These are phyloP conservation scores for Meredithiella fracta DNA, from an alignment of 2,329 filamentous ascomycete species.

Conservation along the genomic window DNA sequence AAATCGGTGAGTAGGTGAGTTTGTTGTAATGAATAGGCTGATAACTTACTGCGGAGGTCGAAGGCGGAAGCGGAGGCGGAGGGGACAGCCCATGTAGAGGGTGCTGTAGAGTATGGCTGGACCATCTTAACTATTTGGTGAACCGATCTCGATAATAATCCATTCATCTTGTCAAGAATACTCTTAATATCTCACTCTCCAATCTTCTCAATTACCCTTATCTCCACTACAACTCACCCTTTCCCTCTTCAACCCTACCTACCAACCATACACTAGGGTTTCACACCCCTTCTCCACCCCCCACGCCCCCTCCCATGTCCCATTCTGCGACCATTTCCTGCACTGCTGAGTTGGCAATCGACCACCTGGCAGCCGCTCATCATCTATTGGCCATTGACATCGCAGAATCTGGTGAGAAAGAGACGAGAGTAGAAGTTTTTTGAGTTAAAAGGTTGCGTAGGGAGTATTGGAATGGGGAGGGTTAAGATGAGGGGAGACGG, in stretches of 20 bases:
- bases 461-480: not conserved
- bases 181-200: too few relatives aligned
- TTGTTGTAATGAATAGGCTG: not conserved
- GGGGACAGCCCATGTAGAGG: constrained; percentile 19
- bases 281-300: not conserved
- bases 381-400: not conserved
- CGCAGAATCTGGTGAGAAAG: not conserved
- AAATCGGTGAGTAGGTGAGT: not conserved
- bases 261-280: not conserved
- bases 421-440: not conserved
- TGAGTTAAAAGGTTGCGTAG: too few relatives aligned
- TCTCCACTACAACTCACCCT: too few relatives aligned
- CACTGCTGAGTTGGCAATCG: constrained; percentile 28
- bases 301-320: constrained; percentile 13
- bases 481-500: not conserved
- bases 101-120: not conserved
- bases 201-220: too few relatives aligned
- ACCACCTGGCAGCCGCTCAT: constrained; percentile 24
- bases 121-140: not conserved
- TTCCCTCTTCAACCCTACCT: not conserved
- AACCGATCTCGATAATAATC: too few relatives aligned
- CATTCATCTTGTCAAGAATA: too few relatives aligned
- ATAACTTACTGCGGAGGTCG: constrained; percentile 25
- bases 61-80: constrained; percentile 20
- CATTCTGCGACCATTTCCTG: constrained; percentile 40